Conservation (phyloP, 2,329 filamentous ascomycete species). For the Trichoderma sp. region DNA sequence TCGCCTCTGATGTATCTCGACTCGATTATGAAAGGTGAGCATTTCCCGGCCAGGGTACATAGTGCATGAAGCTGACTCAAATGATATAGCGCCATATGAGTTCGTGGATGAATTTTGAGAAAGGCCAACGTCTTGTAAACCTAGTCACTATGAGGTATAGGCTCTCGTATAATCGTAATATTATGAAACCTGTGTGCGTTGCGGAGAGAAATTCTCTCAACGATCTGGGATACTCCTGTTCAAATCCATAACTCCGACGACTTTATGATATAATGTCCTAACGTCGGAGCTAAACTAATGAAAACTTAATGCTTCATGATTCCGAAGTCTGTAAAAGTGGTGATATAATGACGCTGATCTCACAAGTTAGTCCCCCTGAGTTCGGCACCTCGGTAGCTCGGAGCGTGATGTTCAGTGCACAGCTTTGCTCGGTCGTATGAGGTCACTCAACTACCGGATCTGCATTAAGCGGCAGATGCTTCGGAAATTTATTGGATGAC, state of each 20-base stretch:
- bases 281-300: neutral
- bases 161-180: neutral
- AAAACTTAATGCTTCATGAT: neutral
- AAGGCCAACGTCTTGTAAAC: neutral
- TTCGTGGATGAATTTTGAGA: neutral
- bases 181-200: neutral
- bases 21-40: conserved; percentile 17
- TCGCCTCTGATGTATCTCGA: conserved; percentile 15
- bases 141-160: neutral
- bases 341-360: neutral
- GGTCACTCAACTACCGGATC: neutral
- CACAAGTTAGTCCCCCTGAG: accelerated
- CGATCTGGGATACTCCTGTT: neutral
- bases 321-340: neutral
- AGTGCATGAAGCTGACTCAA: neutral
- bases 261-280: neutral
- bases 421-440: neutral
- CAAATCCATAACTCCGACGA: neutral
- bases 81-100: neutral
- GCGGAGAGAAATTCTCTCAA: neutral
- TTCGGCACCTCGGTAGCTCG: neutral
- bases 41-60: neutral
- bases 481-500: neutral
- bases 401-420: neutral
- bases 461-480: neutral